A percentile compares a stretch with the other conserved stretches of the same genome.
These are phyloP conservation scores for Sergeia podlipaevii DNA, from an alignment of 208 protist species.

Conservation along the genomic window DNA sequence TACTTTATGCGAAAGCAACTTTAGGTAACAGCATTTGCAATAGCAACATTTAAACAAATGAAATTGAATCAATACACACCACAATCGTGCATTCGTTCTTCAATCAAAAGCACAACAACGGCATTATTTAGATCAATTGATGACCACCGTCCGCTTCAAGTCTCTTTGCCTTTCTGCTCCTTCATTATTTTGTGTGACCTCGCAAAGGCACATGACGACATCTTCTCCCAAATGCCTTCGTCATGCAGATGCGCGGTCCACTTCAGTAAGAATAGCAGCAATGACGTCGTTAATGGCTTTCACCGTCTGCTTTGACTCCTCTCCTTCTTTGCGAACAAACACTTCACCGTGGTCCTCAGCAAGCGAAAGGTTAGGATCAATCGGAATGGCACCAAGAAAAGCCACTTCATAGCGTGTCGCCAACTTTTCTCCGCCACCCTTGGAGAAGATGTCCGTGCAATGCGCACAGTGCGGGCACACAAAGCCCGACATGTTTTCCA, in stretches of 20 bases:
- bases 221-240: no score
- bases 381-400: conserved; percentile 80
- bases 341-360: conserved; percentile 67
- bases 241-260: conserved; percentile 32
- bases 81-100: no score
- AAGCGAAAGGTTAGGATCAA: conserved; percentile 70
- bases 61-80: no score
- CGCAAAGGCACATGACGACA: no score
- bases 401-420: conserved; percentile 75
- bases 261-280: conserved; percentile 46
- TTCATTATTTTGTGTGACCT: no score
- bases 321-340: conserved; percentile 29
- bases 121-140: no score
- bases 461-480: conserved; percentile 91
- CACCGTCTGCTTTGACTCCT: conserved; percentile 30
- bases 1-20: no score
- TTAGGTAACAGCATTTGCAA: no score
- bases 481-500: conserved; percentile 94
- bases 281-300: conserved; percentile 49
- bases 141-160: no score
- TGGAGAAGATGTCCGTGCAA: conserved; percentile 86
- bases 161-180: no score
- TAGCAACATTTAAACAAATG: no score
- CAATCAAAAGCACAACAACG: no score
- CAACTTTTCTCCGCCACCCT: conserved; percentile 73